Evolutionary conservation across 805 yeast species (phyloP), one percentile per base, ranked within the genome.

Genomic region (Candida boidinii): DNA sequence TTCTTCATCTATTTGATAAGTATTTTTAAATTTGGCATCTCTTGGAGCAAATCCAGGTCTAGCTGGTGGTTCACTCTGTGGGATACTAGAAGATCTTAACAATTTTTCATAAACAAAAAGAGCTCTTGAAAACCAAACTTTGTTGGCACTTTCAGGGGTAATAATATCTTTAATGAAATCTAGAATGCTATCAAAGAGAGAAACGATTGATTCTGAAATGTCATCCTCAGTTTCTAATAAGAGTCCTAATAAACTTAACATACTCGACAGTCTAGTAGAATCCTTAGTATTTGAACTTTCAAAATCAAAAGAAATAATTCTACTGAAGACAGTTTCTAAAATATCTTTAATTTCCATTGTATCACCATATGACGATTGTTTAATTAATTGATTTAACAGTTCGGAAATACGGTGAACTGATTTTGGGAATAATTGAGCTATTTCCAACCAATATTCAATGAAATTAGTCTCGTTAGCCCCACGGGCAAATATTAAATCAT

Each of bases 51-150:
- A 51, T 2, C 40, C 39, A 0, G 84, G 83, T n/a, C n/a, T n/a
- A n/a, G n/a, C n/a, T n/a, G n/a, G n/a, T n/a, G n/a, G n/a, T n/a
- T n/a, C n/a, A 7, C 72, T 55, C 29, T 44, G 45, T 0, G 86
- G 85, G 4, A 74, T 56, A 22, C 64, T 65, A 3, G 73, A 59
- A 26, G 63, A 68, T 1, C 76, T 61, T 27, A 82, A 45, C 3
- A 77, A 53, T 23, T 68, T 70, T 35, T 76, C 83, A 29, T 75
- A 61, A 4, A 77, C 65, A 17, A 65, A 53, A 23, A 85, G 49
- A 0, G 76, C 73, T 36, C 70, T 63, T 0, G 79, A 69, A 44
- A 75, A 73, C 79, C 84, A 84, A 12, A 64, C 61, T 18, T 61
- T 47, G 38, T 70, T 65, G 2, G 55, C 56, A 37, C 51, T 47